Conservation (phyloP, 805 yeast genomes). For the Ogataea chonburiensis region DNA sequence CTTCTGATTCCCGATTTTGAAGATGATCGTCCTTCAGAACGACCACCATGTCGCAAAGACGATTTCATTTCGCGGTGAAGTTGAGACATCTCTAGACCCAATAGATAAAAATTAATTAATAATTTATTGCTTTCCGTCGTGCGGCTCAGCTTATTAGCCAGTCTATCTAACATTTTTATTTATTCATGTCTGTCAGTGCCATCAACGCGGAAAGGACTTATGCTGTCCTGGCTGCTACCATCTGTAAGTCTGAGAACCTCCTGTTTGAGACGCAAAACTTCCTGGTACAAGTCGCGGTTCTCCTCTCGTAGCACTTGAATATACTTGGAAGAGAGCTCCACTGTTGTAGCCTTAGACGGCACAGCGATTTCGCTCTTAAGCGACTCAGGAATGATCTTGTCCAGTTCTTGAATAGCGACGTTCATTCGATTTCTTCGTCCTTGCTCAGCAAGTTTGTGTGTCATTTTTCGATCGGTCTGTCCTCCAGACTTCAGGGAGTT, state of each 20-base stretch:
- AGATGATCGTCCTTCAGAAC: conserved; percentile 20
- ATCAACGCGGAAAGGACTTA: conserved; percentile 21
- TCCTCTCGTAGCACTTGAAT: conserved; percentile 49
- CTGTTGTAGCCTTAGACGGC: conserved; percentile 93
- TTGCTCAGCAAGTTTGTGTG: conserved; percentile 93
- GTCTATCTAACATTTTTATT: neutral
- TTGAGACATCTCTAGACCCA: no score
- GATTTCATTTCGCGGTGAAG: conserved; percentile 20
- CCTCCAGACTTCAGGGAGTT: conserved; percentile 14
- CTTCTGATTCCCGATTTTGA: conserved; percentile 16
- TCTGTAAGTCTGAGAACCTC: conserved; percentile 16
- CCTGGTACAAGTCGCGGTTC: conserved; percentile 35
- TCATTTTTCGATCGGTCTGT: conserved; percentile 53
- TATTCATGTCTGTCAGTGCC: conserved; percentile 14
- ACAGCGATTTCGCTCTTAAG: conserved; percentile 57
- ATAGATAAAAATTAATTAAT: neutral
- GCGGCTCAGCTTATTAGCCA: conserved; percentile 6
- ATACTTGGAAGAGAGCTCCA: conserved; percentile 79
- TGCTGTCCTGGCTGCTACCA: conserved; percentile 10
- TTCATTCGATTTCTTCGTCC: conserved; percentile 94
- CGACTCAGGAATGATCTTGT: conserved; percentile 61
- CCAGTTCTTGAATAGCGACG: conserved; percentile 75
- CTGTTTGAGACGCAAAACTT: conserved; percentile 36
- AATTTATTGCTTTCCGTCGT: conserved; percentile 2
- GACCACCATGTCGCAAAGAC: conserved; percentile 1